A percentile compares a stretch with the other conserved stretches of the same genome.
phyloP scores from a whole-genome alignment of 768 basidiomycete genomes.

The Auriscalpium orientale region DNA sequence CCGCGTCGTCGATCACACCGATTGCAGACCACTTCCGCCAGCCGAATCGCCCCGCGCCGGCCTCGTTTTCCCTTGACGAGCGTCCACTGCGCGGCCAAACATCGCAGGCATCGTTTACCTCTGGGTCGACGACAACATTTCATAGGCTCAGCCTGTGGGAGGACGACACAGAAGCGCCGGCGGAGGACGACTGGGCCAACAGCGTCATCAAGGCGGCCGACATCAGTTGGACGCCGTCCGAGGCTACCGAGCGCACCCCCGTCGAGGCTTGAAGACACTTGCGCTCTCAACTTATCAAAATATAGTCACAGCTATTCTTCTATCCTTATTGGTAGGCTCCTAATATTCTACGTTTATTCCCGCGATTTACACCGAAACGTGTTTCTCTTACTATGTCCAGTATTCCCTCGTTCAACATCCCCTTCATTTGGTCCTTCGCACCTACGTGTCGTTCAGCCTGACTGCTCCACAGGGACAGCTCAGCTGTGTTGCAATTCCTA shows the following conservation, averaged over 20 bases:
- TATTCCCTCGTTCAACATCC: too few species aligned
- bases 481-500: not conserved
- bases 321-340: too few species aligned
- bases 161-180: constrained; percentile 14
- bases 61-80: constrained; percentile 6
- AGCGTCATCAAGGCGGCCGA: constrained; percentile 71
- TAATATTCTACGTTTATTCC: too few species aligned
- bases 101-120: constrained; percentile 22
- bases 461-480: not conserved
- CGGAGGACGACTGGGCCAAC: constrained; percentile 63
- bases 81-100: constrained; percentile 9
- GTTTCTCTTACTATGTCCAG: too few species aligned
- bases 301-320: too few species aligned
- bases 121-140: constrained; percentile 41
- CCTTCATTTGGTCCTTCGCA: not conserved
- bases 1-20: constrained; percentile 5
- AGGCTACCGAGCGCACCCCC: not conserved
- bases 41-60: not conserved
- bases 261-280: too few species aligned
- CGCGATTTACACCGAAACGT: too few species aligned
- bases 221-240: constrained; percentile 23
- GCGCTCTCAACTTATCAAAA: too few species aligned
- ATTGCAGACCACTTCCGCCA: constrained; percentile 1
- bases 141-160: constrained; percentile 32
- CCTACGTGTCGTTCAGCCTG: not conserved